Base-by-base conservation (phyloP, 1,284 basidiomycete species). In the Tranzscheliella williamsii region DNA sequence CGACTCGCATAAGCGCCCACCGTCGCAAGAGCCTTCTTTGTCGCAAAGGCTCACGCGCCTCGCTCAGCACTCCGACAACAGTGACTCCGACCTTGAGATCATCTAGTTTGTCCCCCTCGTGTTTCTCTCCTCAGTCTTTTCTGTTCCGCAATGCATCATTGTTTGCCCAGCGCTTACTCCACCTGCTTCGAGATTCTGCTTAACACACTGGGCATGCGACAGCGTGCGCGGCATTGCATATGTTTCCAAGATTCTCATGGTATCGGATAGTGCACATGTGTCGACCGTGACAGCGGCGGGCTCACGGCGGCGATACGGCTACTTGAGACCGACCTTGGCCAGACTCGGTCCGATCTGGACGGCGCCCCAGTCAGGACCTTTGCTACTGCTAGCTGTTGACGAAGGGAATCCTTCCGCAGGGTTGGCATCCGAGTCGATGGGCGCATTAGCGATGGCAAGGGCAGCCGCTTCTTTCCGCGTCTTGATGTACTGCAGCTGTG, bases 401-500 rank as follows among this genome's bases (percentile, higher is more conserved):
- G 13, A 7, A 21, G 35, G 5, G 8, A 22, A 13, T 9, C 8
- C 6, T 21, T 37, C 35, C 26, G 49, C 31, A n/a, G 44, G 46
- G 23, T 56, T 46, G n/a, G n/a, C n/a, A n/a, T n/a, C n/a, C n/a
- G n/a, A n/a, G n/a, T n/a, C n/a, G n/a, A n/a, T n/a, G n/a, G n/a
- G n/a, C 8, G 44, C 54, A 27, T 53, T 57, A 7, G 43, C 49
- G 6, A 42, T 22, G 23, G 47, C 37, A 2, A 57, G 38, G 13
- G 42, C 42, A 7, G 66, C 67, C 4, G 61, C 66, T 34, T 76
- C 83, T 80, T 92, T 92, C 79, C 86, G 84, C 33, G 82, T 79
- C 68, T 87, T 85, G 52, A 97, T 93, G 78, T 93, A 89, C 24
- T 81, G 77, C 40, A 97, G 80, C 16, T 91, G 91, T 79, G 92